Evolutionary conservation across 2,329 filamentous ascomycete genomes (phyloP).

Genomic region (Stachybotrys chlorohalonatus): DNA sequence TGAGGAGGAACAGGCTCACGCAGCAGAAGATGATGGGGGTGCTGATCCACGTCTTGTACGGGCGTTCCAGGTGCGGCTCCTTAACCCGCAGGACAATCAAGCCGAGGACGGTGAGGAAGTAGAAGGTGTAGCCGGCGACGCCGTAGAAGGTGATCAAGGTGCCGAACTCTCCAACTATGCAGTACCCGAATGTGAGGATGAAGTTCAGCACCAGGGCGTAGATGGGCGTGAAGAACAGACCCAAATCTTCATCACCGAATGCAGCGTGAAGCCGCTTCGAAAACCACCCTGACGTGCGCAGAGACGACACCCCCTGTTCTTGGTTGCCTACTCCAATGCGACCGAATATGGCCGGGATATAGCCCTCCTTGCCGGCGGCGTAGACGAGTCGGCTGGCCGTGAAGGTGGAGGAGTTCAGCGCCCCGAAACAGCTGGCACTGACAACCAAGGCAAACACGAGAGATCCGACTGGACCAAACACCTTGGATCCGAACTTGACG

Average conservation of each 20-base stretch:
- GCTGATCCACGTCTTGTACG: constrained; percentile 93
- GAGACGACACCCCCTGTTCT: constrained; percentile 30
- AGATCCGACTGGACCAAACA: constrained; percentile 77
- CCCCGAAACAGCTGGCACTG: constrained; percentile 84
- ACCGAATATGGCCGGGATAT: constrained; percentile 76
- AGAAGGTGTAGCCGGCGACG: constrained; percentile 94
- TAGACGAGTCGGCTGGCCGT: constrained; percentile 89
- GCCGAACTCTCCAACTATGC: constrained; percentile 79
- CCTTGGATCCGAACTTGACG: constrained; percentile 82
- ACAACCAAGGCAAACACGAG: constrained; percentile 83
- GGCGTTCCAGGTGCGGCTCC: constrained; percentile 80
- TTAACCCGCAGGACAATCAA: constrained; percentile 82
- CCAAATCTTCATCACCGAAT: constrained; percentile 67
- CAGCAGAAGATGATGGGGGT: constrained; percentile 98
- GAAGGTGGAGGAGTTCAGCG: constrained; percentile 89
- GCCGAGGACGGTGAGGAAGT: constrained; percentile 90
- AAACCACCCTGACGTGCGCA: constrained; percentile 45
- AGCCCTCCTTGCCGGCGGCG: constrained; percentile 89
- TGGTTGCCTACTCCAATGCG: constrained; percentile 60
- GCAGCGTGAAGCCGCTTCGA: constrained; percentile 49
- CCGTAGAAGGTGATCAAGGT: constrained; percentile 96
- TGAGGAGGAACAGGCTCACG: constrained; percentile 86
- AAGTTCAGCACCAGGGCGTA: constrained; percentile 81
- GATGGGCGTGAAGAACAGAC: constrained; percentile 89
- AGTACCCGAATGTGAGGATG: constrained; percentile 63